Base-by-base conservation (phyloP, 805 yeast species). In the Zygotorulaspora danielsina region DNA sequence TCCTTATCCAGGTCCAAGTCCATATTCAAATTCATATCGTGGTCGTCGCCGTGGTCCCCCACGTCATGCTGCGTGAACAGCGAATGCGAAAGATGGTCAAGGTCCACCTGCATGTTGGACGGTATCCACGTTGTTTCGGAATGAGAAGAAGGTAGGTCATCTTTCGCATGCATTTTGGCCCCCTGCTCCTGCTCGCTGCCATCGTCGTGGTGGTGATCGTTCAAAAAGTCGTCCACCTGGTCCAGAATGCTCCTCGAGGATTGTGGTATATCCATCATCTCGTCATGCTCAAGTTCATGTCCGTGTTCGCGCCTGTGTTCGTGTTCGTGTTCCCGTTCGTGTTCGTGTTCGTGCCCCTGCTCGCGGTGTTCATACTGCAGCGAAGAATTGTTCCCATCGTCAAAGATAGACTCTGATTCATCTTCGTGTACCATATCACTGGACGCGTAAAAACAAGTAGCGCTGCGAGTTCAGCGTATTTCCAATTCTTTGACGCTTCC, bases 221-320 rank as follows among this genome's bases (percentile, higher is more conserved):
- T 42, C 32, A 50, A 21, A 35, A 44, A 50, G 17, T 45, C 48
- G 30, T 55, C 59, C 3, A 58, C 63, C 32, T 58, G 63, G 43
- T 58, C 63, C 21, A 58, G 38, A 12, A 58, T 55, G 36, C 62
- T 55, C 29, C 46, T 51, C 1, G 57, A 48, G n/a, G 46, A 33
- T 21, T 50, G 32, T 6, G 38, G 43, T 11, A 39, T 27, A 19
- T 34, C 43, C 39, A 39, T 34, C 43, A 39, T 34, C 36, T 39
- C 34, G 25, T 32, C 34, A 13, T 32, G 34, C 7, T 19, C 34
- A 10, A 27, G 18, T 12, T 27, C 31, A 5, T 27, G 9, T 10
- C 24, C 24, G 7, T 10, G 9, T 7, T 21, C 10, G 9, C 10
- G 24, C 10, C 10, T 10, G 10, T 21, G 24, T 21, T 21, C 24